Evolutionary conservation across 306 rosid genomes (phyloP).

Genomic region (Phaseolus lunatus): DNA sequence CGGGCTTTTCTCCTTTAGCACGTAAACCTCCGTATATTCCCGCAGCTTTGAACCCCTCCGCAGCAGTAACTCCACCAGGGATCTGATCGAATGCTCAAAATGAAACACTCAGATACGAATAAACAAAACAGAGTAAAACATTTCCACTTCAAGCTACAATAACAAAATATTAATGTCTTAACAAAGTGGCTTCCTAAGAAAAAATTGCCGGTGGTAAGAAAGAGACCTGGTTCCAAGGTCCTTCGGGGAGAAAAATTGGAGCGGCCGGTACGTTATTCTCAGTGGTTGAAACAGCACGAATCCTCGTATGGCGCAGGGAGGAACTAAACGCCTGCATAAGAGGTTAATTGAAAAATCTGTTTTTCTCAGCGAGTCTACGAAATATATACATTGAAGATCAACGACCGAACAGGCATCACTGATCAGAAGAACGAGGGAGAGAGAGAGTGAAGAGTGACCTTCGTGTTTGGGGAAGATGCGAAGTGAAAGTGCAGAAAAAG

Average conservation of each 20-base stretch:
- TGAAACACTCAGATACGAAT: conserved; percentile 29
- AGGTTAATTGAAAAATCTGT: not conserved
- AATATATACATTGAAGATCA: not conserved
- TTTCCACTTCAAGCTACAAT: not conserved
- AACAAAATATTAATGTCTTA: not conserved
- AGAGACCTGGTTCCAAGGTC: conserved; percentile 92
- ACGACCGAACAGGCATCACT: not conserved
- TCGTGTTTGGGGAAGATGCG: conserved; percentile 40
- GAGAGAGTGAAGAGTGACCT: conserved; percentile 42
- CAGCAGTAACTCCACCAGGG: conserved; percentile 93
- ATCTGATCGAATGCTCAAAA: conserved; percentile 56
- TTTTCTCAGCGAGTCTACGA: not conserved
- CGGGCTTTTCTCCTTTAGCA: conserved; percentile 80
- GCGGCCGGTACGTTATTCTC: conserved; percentile 67
- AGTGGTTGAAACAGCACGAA: conserved; percentile 49
- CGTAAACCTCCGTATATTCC: conserved; percentile 91
- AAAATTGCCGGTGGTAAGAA: not conserved
- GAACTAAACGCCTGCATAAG: conserved; percentile 35
- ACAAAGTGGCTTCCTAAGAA: not conserved
- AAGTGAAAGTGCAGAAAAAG: conserved; percentile 47
- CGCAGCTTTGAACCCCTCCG: conserved; percentile 88
- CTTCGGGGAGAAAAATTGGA: conserved; percentile 86
- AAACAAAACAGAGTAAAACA: not conserved
- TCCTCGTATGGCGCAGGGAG: conserved; percentile 38
- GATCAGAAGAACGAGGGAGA: not conserved